A percentile compares a stretch with the other conserved stretches of the same genome.
Conservation (phyloP, 2,329 filamentous ascomycete genomes). For the Teratosphaeria destructans region DNA sequence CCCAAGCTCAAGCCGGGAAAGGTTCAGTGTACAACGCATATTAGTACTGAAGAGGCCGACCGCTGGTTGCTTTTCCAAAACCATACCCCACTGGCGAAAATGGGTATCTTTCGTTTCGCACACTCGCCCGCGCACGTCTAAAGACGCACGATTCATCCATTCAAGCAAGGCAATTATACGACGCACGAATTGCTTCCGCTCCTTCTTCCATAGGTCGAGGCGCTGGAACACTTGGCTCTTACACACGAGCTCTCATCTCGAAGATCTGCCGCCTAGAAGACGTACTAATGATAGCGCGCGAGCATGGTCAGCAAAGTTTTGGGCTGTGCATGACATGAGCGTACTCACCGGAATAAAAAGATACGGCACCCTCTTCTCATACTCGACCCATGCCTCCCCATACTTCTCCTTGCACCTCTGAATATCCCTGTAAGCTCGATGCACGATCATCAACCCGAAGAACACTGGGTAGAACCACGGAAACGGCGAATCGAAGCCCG, state of each 20-base stretch:
- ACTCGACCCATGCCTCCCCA: conserved; percentile 71
- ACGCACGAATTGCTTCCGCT: background rate
- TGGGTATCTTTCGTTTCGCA: background rate
- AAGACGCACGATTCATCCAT: background rate
- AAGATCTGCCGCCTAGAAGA: background rate
- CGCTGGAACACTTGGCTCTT: background rate
- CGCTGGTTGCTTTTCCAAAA: background rate
- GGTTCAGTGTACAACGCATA: background rate
- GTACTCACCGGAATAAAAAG: conserved; percentile 60
- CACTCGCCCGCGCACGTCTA: background rate
- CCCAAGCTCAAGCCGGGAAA: background rate
- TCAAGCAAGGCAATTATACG: background rate
- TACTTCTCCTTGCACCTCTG: conserved; percentile 67
- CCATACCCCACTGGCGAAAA: background rate
- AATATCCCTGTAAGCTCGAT: conserved; percentile 67
- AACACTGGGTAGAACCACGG: conserved; percentile 85
- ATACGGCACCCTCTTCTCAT: conserved; percentile 69
- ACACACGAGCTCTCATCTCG: background rate
- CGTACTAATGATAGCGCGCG: background rate
- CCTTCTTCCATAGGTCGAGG: background rate
- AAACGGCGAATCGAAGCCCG: conserved; percentile 69
- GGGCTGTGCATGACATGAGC: background rate
- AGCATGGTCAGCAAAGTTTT: background rate
- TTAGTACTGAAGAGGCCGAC: background rate
- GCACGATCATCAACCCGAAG: conserved; percentile 69